Conservation (phyloP, 805 yeast species). For the Teunomyces panamensis region DNA sequence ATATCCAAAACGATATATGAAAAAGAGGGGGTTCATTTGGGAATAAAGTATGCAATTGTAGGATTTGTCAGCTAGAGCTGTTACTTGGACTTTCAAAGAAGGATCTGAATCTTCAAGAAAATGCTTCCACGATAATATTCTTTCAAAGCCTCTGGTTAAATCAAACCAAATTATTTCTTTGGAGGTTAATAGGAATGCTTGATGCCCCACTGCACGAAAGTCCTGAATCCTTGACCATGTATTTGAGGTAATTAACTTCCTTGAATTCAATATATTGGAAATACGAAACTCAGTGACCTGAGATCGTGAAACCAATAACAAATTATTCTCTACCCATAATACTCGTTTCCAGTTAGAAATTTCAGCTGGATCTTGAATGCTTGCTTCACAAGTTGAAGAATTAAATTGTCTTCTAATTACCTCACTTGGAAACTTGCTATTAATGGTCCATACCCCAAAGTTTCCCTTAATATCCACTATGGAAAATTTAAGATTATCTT, state of each 20-base stretch:
- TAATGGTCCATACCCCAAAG: slow-evolving; percentile 40
- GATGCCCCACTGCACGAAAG: slow-evolving; percentile 25
- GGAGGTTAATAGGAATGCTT: slow-evolving; percentile 59
- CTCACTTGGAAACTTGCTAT: not conserved
- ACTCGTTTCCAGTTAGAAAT: slow-evolving; percentile 55
- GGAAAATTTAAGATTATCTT: slow-evolving; percentile 35
- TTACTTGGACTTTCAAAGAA: slow-evolving; percentile 42
- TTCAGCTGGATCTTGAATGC: slow-evolving; percentile 45
- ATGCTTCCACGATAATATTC: slow-evolving; percentile 74
- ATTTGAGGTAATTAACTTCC: slow-evolving; percentile 45
- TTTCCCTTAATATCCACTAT: slow-evolving; percentile 53
- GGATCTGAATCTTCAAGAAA: slow-evolving; percentile 38
- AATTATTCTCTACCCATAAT: slow-evolving; percentile 38
- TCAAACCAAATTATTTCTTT: slow-evolving; percentile 59
- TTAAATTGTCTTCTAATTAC: not conserved
- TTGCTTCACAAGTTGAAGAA: not conserved
- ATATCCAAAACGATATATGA: slow-evolving; percentile 33
- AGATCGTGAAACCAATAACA: slow-evolving; percentile 42
- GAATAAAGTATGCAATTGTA: slow-evolving; percentile 30
- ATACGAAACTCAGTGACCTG: slow-evolving; percentile 33
- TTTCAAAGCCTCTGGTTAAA: slow-evolving; percentile 31
- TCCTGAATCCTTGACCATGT: slow-evolving; percentile 55
- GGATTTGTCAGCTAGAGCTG: slow-evolving; percentile 14
- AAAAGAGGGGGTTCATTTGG: slow-evolving; percentile 24
- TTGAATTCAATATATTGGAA: slow-evolving; percentile 19